Base-by-base conservation (phyloP, 2,329 filamentous ascomycete genomes). In the Penicillium sp. region DNA sequence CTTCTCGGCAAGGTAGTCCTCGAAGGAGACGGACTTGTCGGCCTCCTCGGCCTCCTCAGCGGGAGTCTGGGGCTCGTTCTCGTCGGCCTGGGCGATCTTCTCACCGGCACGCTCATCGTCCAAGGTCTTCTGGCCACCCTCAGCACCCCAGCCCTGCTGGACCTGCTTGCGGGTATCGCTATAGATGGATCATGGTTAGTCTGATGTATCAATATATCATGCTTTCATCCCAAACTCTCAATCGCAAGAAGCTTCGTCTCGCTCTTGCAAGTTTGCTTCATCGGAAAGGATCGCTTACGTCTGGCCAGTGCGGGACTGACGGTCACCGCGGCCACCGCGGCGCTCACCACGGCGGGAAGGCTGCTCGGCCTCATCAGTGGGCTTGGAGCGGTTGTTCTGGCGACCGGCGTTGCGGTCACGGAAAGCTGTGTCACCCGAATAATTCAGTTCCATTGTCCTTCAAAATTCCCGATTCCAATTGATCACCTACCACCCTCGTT, bases 91-190 rank as follows among this genome's bases (percentile, higher is more conserved):
- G 65, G 94, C 94, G 67, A 97, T 95, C 67, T 86, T 88, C 76
- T 95, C 92, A 67, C 89, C 94, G 67, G 89, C 91, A 78, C 91
- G 86, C 84, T 97, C 94, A 69, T 97, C 94, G 72, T 89, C 89
- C 79, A 89, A 87, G 80, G 95, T 91, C 71, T 89, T 89, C 60
- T 87, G 81, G 69, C 92, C 94, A 72, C 91, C 89, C 67, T 84
- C 83, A 71, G 85, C 87, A 68, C 93, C 94, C 92, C 93, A 97
- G 68, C 90, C 89, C 77, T 93, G 90, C 71, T 87, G 89, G 73
- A 89, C 65, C 68, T 79, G 75, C 72, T 79, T 79, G 56, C 68
- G 69, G 59, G 77, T 75, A 58, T 75, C 71, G 58, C 77, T 79
- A 51, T 31, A 52, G 21, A 33, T 56, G 21, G 48, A 23, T 11